Evolutionary conservation across 768 basidiomycete genomes (phyloP), one percentile per base, ranked within the genome.

Genomic region (Cubamyces lactineus): DNA sequence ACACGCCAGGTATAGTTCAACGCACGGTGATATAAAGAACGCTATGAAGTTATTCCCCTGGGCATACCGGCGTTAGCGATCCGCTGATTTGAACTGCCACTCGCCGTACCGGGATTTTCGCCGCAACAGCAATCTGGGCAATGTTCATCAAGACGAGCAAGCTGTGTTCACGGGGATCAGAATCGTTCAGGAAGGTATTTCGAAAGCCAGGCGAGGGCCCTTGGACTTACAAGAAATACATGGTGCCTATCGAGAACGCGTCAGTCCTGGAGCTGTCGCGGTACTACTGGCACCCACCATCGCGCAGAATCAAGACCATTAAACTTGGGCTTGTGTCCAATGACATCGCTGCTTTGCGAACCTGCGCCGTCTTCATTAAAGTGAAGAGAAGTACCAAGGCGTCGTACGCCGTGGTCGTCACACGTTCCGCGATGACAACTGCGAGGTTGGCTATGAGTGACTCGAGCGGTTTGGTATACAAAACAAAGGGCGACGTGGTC

Each of bases 21-120:
- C 67, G 17, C 13, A 68, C 67, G 65, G 67, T 5, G 64, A 56
- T n/a, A 62, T 49, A 34, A 61, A 66, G 40, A 60, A 68, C 9
- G 62, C 48, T 4, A 66, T n/a, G 42, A 53, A 60, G 49, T 68
- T 68, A 48, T 59, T 63, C 9, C 61, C 64, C 67, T 68, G 28
- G 11, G 40, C 17, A 24, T 23, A 11, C 15, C 21, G 17, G 11
- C 24, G 39, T 23, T 9, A 38, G 46, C 12, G 9, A 39, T 19
- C 38, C 13, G 7, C 34, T 8, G 16, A 15, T 13, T 21, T 54
- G 1, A 11, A 34, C 34, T 42, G 9, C 5, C 24, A 19, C 38
- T 4, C 0, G n/a, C 50, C 60, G 34, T 40, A 68, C 67, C 34
- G 59, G 38, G 24, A 53, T 26, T 47, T 30, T 28, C 13, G 67